phyloP scores from a whole-genome alignment of 148 eudicot species.

The Fagopyrum homotropicum region DNA sequence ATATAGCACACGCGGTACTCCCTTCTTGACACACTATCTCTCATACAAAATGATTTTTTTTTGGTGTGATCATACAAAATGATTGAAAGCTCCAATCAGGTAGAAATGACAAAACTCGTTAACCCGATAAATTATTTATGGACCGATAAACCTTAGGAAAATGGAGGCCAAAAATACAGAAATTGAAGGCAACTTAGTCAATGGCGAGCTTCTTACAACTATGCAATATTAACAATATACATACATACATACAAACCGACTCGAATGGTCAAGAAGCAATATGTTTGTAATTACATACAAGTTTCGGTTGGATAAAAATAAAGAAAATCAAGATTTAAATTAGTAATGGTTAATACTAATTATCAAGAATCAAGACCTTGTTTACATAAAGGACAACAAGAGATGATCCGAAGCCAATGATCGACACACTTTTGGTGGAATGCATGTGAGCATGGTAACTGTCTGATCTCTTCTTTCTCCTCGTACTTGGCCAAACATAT shows the following conservation, averaged over 20 bases:
- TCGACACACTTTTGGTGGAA: slow-evolving; percentile 86
- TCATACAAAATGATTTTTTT: no score
- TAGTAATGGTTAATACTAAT: neutral
- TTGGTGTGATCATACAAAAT: no score
- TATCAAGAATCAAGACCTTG: slow-evolving; percentile 37
- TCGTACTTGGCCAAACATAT: slow-evolving; percentile 74
- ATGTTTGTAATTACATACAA: neutral
- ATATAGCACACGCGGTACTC: no score
- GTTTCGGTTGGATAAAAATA: neutral
- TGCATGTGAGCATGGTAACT: slow-evolving; percentile 67
- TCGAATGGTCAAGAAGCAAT: neutral
- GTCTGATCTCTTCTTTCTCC: slow-evolving; percentile 79
- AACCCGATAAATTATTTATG: neutral
- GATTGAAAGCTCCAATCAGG: no score
- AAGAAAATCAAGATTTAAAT: neutral
- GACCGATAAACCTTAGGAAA: neutral
- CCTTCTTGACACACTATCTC: no score
- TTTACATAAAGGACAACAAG: slow-evolving; percentile 94
- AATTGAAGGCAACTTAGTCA: neutral
- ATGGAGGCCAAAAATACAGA: neutral
- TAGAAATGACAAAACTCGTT: no score
- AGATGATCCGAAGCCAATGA: slow-evolving; percentile 84
- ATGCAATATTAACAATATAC: neutral
- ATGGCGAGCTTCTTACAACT: neutral
- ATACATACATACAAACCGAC: neutral